A percentile compares a stretch with the other conserved stretches of the same genome.
phyloP scores from a whole-genome alignment of 2,329 filamentous ascomycete species.

The Penicillium sp. region DNA sequence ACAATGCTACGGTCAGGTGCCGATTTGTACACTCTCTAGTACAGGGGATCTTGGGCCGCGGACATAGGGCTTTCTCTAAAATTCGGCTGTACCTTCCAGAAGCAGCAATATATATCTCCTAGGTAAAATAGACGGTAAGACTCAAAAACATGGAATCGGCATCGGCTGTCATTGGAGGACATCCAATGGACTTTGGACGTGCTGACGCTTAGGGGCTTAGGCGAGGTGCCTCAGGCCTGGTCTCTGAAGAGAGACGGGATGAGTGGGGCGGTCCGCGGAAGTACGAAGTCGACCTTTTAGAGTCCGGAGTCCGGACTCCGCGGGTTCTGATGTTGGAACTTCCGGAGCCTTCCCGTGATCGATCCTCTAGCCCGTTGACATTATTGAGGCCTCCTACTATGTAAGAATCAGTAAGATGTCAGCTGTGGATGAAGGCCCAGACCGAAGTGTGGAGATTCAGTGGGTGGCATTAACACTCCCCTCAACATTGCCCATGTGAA shows the following conservation, averaged over 20 bases:
- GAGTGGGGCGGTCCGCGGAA: neutral
- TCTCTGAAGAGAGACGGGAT: neutral
- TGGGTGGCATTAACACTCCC: neutral
- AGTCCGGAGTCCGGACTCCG: no score
- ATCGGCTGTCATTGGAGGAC: neutral
- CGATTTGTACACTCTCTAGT: conserved; percentile 9
- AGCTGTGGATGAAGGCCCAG: neutral
- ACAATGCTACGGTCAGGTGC: neutral
- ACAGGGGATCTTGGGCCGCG: conserved; percentile 19
- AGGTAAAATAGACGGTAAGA: no score
- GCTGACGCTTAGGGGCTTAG: no score
- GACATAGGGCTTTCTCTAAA: neutral
- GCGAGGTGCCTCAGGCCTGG: no score
- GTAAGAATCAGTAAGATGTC: no score
- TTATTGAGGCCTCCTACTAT: no score
- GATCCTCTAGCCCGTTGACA: no score
- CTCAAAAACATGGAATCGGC: no score
- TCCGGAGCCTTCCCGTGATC: no score
- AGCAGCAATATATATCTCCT: neutral
- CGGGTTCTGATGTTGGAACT: no score
- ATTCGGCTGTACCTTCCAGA: conserved; percentile 19
- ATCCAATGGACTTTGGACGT: neutral
- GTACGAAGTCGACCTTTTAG: neutral
- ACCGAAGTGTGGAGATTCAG: neutral
- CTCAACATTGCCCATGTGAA: neutral